Base-by-base conservation (phyloP, 1,284 basidiomycete species). In the Sparassis latifolia region DNA sequence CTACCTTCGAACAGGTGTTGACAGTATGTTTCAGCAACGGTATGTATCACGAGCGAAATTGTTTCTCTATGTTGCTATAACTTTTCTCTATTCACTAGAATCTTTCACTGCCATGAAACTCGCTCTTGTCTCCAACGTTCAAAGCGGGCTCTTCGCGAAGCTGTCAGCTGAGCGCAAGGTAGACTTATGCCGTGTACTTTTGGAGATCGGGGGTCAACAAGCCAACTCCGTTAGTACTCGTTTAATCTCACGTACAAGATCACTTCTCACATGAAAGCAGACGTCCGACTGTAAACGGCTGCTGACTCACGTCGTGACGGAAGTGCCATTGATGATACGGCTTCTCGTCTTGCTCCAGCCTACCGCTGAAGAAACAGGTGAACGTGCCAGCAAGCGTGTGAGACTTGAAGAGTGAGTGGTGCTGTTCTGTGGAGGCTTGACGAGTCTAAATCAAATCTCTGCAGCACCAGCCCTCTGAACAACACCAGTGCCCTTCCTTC, bases 321-420 rank as follows among this genome's bases (percentile, higher is more conserved):
- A 85, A 12, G 69, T 78, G 2, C 54, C 70, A 0, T 65, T 89
- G 42, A 76, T 89, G 12, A 62, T 77, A 9, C 71, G 76, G 9
- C 72, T 94, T 12, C 73, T 96, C n/a, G 69, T 70, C 27, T 61
- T 66, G 9, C 69, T 86, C 39, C 75, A 77, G 55, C 80, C 79
- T 3, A 59, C 65, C 45, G 62, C 69, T 9, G 57, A 64, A 32
- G 71, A 74, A 10, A 57, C 63, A 12, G 67, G 70, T 30, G 65
- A 77, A 37, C 79, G 80, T 45, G 74, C 78, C 4, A 72, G 68
- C 46, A 91, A 91, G 67, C 77, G 85, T 12, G 69, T 74, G 3
- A 88, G 79, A 63, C 63, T 80, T 12, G 71, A 78, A 7, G 70
- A 70, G 86, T 88, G 57, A 51, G 82, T 65, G 10, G 48, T 10